Conservation (phyloP, 179 eudicot species). For the Beta corolliflora region DNA sequence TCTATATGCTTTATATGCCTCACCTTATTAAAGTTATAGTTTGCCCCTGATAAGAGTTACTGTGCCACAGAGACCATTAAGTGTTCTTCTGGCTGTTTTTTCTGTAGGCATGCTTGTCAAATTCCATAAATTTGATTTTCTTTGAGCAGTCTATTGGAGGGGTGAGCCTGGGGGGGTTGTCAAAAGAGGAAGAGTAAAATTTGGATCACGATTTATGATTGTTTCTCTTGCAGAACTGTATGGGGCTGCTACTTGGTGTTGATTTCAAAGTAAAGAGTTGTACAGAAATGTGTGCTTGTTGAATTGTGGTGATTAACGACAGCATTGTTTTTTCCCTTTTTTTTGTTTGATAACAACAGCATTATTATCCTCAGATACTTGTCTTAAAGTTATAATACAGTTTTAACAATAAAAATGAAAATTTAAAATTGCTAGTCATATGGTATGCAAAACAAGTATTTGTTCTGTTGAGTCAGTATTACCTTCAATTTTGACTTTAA, state of each 20-base stretch:
- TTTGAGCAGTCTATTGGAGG: not conserved
- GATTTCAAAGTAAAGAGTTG: not conserved
- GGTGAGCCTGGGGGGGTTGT: not conserved
- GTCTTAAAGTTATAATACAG: not conserved
- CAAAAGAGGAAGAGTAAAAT: not conserved
- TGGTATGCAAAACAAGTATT: not conserved
- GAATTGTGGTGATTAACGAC: not conserved
- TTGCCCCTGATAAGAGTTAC: not conserved
- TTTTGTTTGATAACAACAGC: not conserved
- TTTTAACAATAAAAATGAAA: not conserved
- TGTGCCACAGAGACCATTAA: not conserved
- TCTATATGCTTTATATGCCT: slow-evolving; percentile 4
- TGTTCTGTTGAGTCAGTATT: not conserved
- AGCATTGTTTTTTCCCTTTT: not conserved
- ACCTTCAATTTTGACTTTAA: not conserved
- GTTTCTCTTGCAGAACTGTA: not conserved
- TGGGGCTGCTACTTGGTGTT: not conserved
- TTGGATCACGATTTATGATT: not conserved
- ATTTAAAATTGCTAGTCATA: not conserved
- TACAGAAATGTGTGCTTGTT: not conserved
- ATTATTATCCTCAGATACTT: not conserved
- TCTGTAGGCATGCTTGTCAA: not conserved
- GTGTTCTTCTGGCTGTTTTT: not conserved
- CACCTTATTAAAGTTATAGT: not conserved
- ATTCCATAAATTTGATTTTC: not conserved